Evolutionary conservation across 2,329 filamentous ascomycete species (phyloP), one percentile per base, ranked within the genome.

Genomic region (Botrytis fabae): DNA sequence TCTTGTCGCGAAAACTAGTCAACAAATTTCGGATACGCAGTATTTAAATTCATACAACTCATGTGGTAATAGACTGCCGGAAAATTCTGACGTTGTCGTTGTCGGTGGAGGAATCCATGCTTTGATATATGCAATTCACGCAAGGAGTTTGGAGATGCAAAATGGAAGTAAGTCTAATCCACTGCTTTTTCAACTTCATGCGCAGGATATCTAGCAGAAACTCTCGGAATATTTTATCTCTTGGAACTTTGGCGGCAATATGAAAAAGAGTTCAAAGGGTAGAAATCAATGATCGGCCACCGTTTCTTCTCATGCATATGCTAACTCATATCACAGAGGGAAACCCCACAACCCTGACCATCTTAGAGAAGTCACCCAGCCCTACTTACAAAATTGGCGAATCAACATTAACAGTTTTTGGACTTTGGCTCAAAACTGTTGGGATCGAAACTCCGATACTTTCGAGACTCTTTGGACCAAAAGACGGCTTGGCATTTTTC

Each of bases 321-420:
- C 48, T 65, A 28, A 71, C 28, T 44, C 57, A 7, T 1, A 8
- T 8, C 22, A 7, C 7, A 57, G 51, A 54, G 16, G 44, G 22
- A n/a, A 61, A 44, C n/a, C 6, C 54, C 7, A 54, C 69, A 62
- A 66, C 28, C 48, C 68, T 78, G 16, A 77, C 75, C 5, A 57
- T 77, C 25, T 28, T 79, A 6, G 78, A 79, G 42, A 78, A 78
- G 59, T 74, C 69, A n/a, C 12, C 25, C 28, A 69, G 65, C 5
- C 78, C 78, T 28, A 71, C 71, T 32, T 78, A 79, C 72, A 79
- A 79, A 59, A 79, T 79, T 40, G 77, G 78, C 57, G 78, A 79
- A 68, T 76, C 74, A 22, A 79, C 78, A 12, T 75, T 79, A 14
- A 73, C 76, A 18, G 59, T 74, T 10, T 79, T 79, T 57, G 74